Conservation (phyloP, 2,329 filamentous ascomycete species). For the Cladosporium sp. region DNA sequence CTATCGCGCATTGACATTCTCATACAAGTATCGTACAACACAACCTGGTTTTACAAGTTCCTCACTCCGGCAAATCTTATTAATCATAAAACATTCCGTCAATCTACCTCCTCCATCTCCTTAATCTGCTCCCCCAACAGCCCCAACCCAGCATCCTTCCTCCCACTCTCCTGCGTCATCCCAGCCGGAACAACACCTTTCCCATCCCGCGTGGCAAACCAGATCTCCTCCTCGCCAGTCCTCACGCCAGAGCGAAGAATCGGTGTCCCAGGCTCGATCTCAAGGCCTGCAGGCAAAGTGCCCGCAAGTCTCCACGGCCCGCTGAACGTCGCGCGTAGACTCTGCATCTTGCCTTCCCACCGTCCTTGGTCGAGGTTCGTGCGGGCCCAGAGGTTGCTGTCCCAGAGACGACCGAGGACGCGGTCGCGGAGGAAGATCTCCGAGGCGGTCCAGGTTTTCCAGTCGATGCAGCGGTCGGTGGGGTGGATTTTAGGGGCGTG, state of each 20-base stretch:
- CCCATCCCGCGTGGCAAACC: slow-evolving; percentile 20
- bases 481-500: slow-evolving; percentile 72
- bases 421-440: slow-evolving; percentile 54
- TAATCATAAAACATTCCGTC: no score
- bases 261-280: not conserved
- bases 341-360: not conserved
- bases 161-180: slow-evolving; percentile 22
- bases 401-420: slow-evolving; percentile 67
- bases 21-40: no score
- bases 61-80: no score
- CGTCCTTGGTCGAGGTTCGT: slow-evolving; percentile 19
- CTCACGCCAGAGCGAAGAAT: not conserved
- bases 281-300: not conserved
- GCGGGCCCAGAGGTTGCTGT: slow-evolving; percentile 13
- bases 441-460: slow-evolving; percentile 50
- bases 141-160: slow-evolving; percentile 19
- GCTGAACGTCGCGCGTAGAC: slow-evolving; percentile 19
- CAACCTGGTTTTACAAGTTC: no score
- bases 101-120: not conserved
- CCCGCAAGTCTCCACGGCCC: slow-evolving; percentile 21
- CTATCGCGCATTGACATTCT: no score
- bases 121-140: slow-evolving; percentile 15
- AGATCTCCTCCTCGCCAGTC: slow-evolving; percentile 9
- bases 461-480: slow-evolving; percentile 60
- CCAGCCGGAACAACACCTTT: slow-evolving; percentile 16